These are phyloP conservation scores for Vitis riparia DNA, from an alignment of 164 flowering plant species.

Conservation along the genomic window DNA sequence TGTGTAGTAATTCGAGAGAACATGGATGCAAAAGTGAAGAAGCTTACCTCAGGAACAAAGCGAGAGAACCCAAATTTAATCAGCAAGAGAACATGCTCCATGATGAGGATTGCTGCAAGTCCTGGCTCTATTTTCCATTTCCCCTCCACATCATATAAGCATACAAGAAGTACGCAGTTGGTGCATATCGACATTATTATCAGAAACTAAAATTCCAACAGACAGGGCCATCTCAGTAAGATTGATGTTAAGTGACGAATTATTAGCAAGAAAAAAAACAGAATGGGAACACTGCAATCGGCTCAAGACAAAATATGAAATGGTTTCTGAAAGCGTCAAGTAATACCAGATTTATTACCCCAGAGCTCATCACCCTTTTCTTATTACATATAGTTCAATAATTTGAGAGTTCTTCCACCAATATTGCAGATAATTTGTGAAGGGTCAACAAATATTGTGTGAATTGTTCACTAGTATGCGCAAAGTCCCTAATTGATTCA, in stretches of 20 bases:
- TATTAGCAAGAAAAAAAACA: too few relatives aligned
- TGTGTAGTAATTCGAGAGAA: background rate
- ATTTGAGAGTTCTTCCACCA: too few relatives aligned
- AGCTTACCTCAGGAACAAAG: slow-evolving; percentile 83
- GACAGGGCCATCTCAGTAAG: background rate
- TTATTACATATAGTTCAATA: too few relatives aligned
- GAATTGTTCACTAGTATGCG: too few relatives aligned
- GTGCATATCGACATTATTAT: slow-evolving; percentile 88
- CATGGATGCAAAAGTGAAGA: background rate
- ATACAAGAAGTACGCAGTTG: slow-evolving; percentile 72
- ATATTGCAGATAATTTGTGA: too few relatives aligned
- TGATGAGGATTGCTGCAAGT: slow-evolving; percentile 82
- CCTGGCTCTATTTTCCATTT: slow-evolving; percentile 93
- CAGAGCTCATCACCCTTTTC: too few relatives aligned
- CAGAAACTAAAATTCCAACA: slow-evolving; percentile 60
- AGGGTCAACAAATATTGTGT: too few relatives aligned
- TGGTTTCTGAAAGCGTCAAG: too few relatives aligned
- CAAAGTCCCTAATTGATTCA: too few relatives aligned
- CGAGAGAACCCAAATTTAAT: slow-evolving; percentile 85
- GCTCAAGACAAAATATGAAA: too few relatives aligned
- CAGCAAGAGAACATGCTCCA: slow-evolving; percentile 81
- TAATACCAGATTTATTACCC: too few relatives aligned
- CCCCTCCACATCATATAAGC: slow-evolving; percentile 75
- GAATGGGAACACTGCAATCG: too few relatives aligned
- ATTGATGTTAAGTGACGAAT: background rate